Evolutionary conservation across 1,284 basidiomycete genomes (phyloP).

Genomic region (Xerocomus amazonicus): DNA sequence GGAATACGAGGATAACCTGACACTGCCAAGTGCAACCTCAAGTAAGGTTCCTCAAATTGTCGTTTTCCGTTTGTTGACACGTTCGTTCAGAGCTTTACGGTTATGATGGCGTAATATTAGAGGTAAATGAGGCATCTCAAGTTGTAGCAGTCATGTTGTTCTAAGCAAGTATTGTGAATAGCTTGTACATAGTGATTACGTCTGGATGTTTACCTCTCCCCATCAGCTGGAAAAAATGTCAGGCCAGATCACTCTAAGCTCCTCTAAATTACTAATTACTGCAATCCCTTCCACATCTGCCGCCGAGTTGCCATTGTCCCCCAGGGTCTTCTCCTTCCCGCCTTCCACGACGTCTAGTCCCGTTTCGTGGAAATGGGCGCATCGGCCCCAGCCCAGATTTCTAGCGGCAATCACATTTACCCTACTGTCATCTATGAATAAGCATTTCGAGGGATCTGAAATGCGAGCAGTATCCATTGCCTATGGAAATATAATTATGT

Average conservation of each 20-base stretch:
- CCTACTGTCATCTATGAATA: slow-evolving; percentile 74
- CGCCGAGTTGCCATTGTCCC: slow-evolving; percentile 37
- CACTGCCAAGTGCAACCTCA: slow-evolving; percentile 68
- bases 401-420: slow-evolving; percentile 64
- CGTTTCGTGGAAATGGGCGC: slow-evolving; percentile 69
- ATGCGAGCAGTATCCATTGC: slow-evolving; percentile 61
- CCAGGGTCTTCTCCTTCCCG: slow-evolving; percentile 52
- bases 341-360: slow-evolving; percentile 62
- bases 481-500: slow-evolving; percentile 33
- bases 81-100: slow-evolving; percentile 58
- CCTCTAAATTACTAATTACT: slow-evolving; percentile 52
- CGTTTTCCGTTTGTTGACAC: slow-evolving; percentile 19
- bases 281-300: slow-evolving; percentile 41
- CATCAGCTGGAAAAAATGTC: slow-evolving; percentile 51
- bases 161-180: slow-evolving; percentile 27
- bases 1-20: slow-evolving; percentile 74
- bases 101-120: slow-evolving; percentile 79
- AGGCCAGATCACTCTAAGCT: slow-evolving; percentile 65
- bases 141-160: slow-evolving; percentile 72
- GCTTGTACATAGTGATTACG: background rate
- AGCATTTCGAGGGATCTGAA: slow-evolving; percentile 61
- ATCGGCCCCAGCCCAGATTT: slow-evolving; percentile 65
- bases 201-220: background rate
- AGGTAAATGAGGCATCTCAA: slow-evolving; percentile 75
- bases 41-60: slow-evolving; percentile 43